Conservation (phyloP, 208 protist genomes). For the Leishmania aethiopica region DNA sequence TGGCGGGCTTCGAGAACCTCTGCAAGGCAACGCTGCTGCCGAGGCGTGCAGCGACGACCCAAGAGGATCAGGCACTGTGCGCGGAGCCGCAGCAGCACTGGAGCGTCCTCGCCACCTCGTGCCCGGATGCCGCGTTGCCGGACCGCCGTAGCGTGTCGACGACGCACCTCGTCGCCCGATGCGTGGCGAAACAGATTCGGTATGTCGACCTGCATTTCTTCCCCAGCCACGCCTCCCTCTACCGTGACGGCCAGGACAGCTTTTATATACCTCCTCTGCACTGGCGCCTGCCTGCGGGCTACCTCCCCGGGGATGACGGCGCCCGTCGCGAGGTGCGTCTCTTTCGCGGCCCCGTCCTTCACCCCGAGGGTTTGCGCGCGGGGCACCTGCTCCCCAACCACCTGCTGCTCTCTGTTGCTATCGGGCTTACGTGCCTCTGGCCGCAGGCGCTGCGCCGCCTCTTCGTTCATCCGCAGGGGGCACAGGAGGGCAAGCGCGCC, state of each 20-base stretch:
- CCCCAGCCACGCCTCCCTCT: slow-evolving; percentile 44
- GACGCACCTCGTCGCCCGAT: slow-evolving; percentile 27
- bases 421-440: slow-evolving; percentile 31
- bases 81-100: slow-evolving; percentile 18
- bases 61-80: slow-evolving; percentile 22
- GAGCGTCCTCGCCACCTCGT: slow-evolving; percentile 30
- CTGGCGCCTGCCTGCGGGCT: slow-evolving; percentile 52
- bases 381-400: slow-evolving; percentile 43
- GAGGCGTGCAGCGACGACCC: slow-evolving; percentile 15
- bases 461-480: slow-evolving; percentile 48
- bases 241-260: slow-evolving; percentile 14
- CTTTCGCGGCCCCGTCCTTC: slow-evolving; percentile 38
- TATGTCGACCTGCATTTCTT: slow-evolving; percentile 65
- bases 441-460: slow-evolving; percentile 35
- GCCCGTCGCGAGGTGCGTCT: slow-evolving; percentile 46
- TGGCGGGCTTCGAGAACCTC: slow-evolving; percentile 52
- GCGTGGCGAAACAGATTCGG: slow-evolving; percentile 36
- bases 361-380: slow-evolving; percentile 35
- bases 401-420: slow-evolving; percentile 53
- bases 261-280: slow-evolving; percentile 37
- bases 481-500: slow-evolving; percentile 35
- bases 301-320: slow-evolving; percentile 33
- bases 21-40: slow-evolving; percentile 24
- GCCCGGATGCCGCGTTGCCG: not conserved
- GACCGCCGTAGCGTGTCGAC: slow-evolving; percentile 8